Conservation (phyloP, 305 asterid species). For the Solanum hybrid region DNA sequence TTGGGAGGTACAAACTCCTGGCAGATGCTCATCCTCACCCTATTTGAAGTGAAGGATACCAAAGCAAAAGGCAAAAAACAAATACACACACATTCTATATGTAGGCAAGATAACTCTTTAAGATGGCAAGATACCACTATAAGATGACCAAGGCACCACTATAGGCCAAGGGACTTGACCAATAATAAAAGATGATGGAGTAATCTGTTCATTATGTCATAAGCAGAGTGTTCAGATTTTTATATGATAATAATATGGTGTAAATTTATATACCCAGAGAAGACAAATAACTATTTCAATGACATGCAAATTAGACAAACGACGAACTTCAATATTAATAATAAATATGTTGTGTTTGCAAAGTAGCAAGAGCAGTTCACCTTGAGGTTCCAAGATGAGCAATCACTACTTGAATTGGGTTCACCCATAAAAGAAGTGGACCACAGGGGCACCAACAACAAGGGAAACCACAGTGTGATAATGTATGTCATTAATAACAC, state of each 20-base stretch:
- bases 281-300: background rate
- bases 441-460: background rate
- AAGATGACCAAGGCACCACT: background rate
- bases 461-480: background rate
- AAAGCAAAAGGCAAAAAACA: slow-evolving; percentile 33
- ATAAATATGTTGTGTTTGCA: background rate
- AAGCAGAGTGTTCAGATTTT: background rate
- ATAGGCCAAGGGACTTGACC: background rate
- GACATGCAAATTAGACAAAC: background rate
- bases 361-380: background rate
- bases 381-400: background rate
- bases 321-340: background rate
- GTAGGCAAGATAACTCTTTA: slow-evolving; percentile 16
- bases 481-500: background rate
- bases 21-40: slow-evolving; percentile 93
- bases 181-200: background rate
- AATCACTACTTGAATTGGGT: background rate
- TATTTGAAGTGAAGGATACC: slow-evolving; percentile 67
- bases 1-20: slow-evolving; percentile 62
- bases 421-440: background rate
- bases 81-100: slow-evolving; percentile 27
- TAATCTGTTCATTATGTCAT: background rate
- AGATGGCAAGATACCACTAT: slow-evolving; percentile 17
- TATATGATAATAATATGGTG: background rate
- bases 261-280: background rate